Percentiles rank a stretch among this genome's conserved stretches.
Evolutionary conservation across 306 rosid species (phyloP).

Genomic region (Casuarina equisetifolia): DNA sequence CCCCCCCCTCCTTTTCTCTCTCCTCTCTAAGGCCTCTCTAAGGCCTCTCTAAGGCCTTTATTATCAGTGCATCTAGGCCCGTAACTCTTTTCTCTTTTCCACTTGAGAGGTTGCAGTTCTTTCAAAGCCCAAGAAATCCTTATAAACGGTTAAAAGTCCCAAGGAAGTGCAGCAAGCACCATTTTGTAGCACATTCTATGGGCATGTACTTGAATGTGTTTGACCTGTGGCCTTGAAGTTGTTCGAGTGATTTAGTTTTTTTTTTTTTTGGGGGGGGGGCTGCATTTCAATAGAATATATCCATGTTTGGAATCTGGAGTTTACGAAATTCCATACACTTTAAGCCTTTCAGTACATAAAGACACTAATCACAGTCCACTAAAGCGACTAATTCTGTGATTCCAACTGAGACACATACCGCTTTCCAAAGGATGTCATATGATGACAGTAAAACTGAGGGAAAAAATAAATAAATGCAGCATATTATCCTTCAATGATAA

Average conservation of each 20-base stretch:
- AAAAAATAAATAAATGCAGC: neutral
- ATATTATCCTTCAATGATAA: neutral
- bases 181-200: neutral
- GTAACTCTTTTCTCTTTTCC: too few species aligned
- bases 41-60: neutral
- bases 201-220: neutral
- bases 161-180: neutral
- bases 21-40: neutral
- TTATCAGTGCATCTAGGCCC: too few species aligned
- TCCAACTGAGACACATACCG: neutral
- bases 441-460: neutral
- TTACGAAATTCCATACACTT: too few species aligned
- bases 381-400: neutral
- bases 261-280: too few species aligned
- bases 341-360: constrained; percentile 1
- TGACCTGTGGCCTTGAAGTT: neutral
- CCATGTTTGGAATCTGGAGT: too few species aligned
- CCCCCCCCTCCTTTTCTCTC: neutral
- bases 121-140: neutral
- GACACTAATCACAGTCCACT: neutral
- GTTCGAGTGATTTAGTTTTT: too few species aligned
- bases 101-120: neutral
- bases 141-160: neutral
- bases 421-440: constrained; percentile 4
- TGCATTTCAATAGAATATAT: too few species aligned